Base-by-base conservation (phyloP, 805 yeast genomes). In the Millerozyma acaciae region DNA sequence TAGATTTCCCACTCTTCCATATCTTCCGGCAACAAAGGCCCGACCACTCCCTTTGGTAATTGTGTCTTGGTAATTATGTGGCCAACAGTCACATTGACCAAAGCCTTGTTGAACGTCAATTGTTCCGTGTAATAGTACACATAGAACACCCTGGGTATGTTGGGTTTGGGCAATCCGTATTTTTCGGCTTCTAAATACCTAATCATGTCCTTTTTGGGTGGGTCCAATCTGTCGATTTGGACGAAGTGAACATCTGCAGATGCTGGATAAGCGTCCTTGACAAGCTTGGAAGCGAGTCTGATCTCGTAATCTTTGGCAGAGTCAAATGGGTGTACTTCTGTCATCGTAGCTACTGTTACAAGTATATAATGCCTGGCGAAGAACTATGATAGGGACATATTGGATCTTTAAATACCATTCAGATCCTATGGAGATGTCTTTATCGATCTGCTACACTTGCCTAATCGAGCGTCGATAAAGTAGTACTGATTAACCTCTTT, bases 151-250 rank as follows among this genome's bases (percentile, higher is more conserved):
- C 94, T 77, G 26, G 88, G 72, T 38, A 84, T 75, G n/a, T 43
- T 51, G 21, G 85, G 85, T 16, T 76, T 56, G 27, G 66, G 60
- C 16, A 35, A 41, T 25, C 71, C 70, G 29, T 46, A 38, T 47
- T 72, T 76, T 62, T 82, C 87, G 35, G 84, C 80, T 39, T 78
- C 80, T 42, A 84, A 64, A 58, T 70, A 84, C 48, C 69, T 74
- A 42, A 76, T 50, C 81, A 84, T 79, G 41, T 72, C 78, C 46
- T 72, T 64, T 70, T 84, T 84, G 40, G 94, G 89, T 21, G 95
- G 95, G 52, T 84, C 94, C 29, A 74, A 47, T 54, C 78, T 71
- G 53, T 82, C 89, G 39, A 79, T 60, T 54, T 76, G 84, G 32
- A 74, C 68, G 55, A 81, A 81, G 55, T 78, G 84, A 33, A 80